Evolutionary conservation across 2,329 filamentous ascomycete genomes (phyloP), one percentile per base, ranked within the genome.

Genomic region (Grosmannia huntii): DNA sequence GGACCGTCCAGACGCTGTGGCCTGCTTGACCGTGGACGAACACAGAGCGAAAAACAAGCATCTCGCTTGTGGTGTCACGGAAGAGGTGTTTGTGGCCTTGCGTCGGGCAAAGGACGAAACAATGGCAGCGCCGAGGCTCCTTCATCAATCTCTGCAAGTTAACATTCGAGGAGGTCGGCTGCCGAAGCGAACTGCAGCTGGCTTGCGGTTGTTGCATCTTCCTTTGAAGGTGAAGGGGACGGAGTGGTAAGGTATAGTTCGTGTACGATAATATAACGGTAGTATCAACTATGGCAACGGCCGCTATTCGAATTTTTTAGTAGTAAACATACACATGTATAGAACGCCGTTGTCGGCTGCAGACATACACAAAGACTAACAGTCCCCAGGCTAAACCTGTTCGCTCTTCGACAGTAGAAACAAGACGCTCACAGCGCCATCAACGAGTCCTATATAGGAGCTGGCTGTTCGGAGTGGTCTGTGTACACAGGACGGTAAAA

Each of bases 141-240:
- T 81, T 5, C 76, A 80, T 62, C 75, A 75, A 59, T 73, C 76
- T 0, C 62, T 81, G 54, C 79, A 81, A 65, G 63, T 80, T 10
- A 81, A 81, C 59, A 76, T 81, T 28, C 68, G 79, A 1, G 79
- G 68, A 0, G 78, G 78, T 2, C 60, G 65, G 5, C 61, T 80
- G 19, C 78, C 77, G 5, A 52, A 48, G 44, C 59, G 54, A 2
- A 59, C 41, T 1, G 14, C 25, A 28, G 28, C 36, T 5, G 59
- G 57, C 2, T 44, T 58, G 10, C 59, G 57, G 6, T 31, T 60
- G 49, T 51, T 60, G 14, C 49, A 57, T 46, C 56, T 62, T 25
- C 62, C 62, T 2, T 23, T 63, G n/a, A 59, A 60, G 6, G 1
- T 25, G 12, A 53, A 53, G 4, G n/a, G 51, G 14, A 21, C 21